Base-by-base conservation (phyloP, 257 asterid species). In the Ligustrum vulgare region DNA sequence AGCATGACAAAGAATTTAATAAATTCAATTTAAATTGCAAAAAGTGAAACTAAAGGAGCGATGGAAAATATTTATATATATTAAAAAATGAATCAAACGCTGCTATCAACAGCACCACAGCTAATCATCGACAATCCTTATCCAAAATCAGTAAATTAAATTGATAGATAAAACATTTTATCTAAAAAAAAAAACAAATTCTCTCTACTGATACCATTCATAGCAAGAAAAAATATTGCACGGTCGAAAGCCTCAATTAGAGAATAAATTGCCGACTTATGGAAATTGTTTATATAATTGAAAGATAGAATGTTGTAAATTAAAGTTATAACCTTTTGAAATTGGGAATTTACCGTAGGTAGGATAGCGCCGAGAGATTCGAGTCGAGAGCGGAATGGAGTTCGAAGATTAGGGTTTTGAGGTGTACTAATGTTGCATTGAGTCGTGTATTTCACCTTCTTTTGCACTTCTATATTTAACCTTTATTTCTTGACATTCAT, bases 371-470 rank as follows among this genome's bases (percentile, higher is more conserved):
- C 72, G 72, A 80, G 54, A 64, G 32, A 8, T 58, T 58, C 12
- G 31, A 22, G 70, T 16, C 36, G 41, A 66, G 10, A 10, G 64
- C 0, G 72, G 45, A 0, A 69, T 18, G 71, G 72, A 51, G 66
- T 63, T 37, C 11, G 3, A 20, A 39, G 54, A 65, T 76, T 82
- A 82, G 85, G 85, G 85, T 78, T 82, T 71, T 65, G 16, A 41
- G 49, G 49, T 41, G 49, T 41, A 11, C 49, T 10, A 41, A 41
- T 2, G 49, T 10, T 0, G 49, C 49, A 15, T 41, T 2, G 47
- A 3, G 16, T 41, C 49, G 5, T 41, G 49, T 41, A 41, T 11
- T 11, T 41, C 12, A 10, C 10, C 45, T 13, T 39, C 10, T 39
- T 39, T 10, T 9, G 43, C 45, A 39, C 15, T 39, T 39, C 13